These are phyloP conservation scores for Picea engelmannii DNA, from an alignment of 83 land plant species.

Conservation along the genomic window DNA sequence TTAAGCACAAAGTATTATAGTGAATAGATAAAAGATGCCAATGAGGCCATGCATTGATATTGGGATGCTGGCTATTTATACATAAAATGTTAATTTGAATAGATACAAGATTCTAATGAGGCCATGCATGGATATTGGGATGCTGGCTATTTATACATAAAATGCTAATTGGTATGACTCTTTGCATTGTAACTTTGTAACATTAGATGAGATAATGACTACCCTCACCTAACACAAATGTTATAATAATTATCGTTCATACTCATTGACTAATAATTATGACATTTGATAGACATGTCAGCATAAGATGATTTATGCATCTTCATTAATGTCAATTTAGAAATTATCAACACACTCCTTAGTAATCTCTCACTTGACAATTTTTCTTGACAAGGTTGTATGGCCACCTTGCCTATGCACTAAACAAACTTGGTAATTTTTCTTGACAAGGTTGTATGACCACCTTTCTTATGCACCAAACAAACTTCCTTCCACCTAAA, in stretches of 20 bases:
- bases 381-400: neutral
- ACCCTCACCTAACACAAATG: neutral
- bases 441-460: neutral
- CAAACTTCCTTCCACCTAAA: neutral
- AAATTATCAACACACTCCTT: neutral
- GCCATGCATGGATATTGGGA: no score
- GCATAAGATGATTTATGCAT: neutral
- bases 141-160: no score
- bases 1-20: neutral
- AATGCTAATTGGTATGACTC: no score
- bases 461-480: neutral
- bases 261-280: neutral
- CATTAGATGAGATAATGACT: neutral
- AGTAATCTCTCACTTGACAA: neutral
- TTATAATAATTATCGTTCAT: neutral
- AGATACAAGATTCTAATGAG: neutral
- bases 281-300: neutral
- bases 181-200: no score
- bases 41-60: no score
- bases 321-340: neutral
- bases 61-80: neutral
- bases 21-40: neutral
- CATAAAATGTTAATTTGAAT: neutral
- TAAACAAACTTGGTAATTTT: neutral
- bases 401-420: neutral